Evolutionary conservation across 2,329 filamentous ascomycete genomes (phyloP), one percentile per base, ranked within the genome.

Genomic region (Aspergillus amoenus): DNA sequence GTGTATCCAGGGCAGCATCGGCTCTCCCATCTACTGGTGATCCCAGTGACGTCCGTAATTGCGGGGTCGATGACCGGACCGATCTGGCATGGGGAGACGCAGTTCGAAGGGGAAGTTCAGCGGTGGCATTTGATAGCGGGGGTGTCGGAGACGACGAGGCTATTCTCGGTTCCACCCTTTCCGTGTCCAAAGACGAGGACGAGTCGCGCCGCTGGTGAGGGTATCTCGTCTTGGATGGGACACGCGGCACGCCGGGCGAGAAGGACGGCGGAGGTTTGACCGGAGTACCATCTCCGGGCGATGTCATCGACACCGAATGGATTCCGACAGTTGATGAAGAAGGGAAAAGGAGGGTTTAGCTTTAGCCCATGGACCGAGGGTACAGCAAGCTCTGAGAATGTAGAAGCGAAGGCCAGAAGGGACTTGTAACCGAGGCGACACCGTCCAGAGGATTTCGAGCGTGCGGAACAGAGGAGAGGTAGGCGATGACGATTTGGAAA

Each of bases 251-350:
- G 64, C 87, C 86, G 70, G 85, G 78, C 68, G 89, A 87, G 73
- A 89, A 82, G 68, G 87, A 84, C 74, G 87, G 85, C 75, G 88
- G 83, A 72, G 87, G 85, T 75, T 88, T 84, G 77, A 84, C 80
- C 67, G 84, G 81, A 69, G 82, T 78, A 78, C 80, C 85, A 85
- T 88, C 79, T 73, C 83, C 79, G 71, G 83, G 78, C 75, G 85
- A 82, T 83, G 86, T 86, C 88, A 90, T 90, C 79, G 81, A 84
- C 73, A 72, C 67, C 70, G 67, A 64, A 60, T 71, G 62, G 61
- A 58, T 65, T 66, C 45, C 59, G 67, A 62, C 56, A 61, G 56
- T 50, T 32, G 37, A 58, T 63, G 58, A 44, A 59, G 42, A 60
- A 59, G 60, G 50, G 53, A 32, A 45, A 50, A 44, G 52, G 50